These are phyloP conservation scores for Mortierella sp. DNA, from an alignment of 371 early-diverging fungal genomes.

Conservation along the genomic window DNA sequence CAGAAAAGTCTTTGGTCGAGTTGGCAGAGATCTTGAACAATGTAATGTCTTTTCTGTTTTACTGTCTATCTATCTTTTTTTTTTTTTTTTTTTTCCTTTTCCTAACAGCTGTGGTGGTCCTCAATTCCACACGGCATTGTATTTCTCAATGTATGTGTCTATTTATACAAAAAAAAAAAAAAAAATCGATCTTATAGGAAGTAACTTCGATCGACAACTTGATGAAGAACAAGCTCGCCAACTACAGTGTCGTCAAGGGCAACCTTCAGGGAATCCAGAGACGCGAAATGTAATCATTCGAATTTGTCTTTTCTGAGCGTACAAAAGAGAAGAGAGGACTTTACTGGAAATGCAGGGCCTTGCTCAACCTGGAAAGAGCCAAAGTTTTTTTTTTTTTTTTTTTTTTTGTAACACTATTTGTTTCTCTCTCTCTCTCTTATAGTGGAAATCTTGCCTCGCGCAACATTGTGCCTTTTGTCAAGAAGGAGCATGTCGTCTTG, in stretches of 20 bases:
- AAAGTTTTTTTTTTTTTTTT: not conserved
- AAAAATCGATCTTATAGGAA: conserved; percentile 63
- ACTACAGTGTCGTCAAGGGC: conserved; percentile 85
- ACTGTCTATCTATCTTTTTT: not conserved
- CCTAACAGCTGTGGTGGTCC: not conserved
- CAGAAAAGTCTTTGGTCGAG: conserved; percentile 91
- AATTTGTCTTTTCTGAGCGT: not conserved
- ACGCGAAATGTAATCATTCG: conserved; percentile 74
- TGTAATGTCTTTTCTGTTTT: conserved; percentile 6
- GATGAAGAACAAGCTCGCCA: conserved; percentile 88
- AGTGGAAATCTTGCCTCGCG: conserved; percentile 94
- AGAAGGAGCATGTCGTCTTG: conserved; percentile 88
- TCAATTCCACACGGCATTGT: not conserved
- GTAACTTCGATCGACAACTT: conserved; percentile 84
- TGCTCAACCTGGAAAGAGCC: not conserved
- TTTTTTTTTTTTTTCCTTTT: not conserved
- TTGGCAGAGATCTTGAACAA: conserved; percentile 74
- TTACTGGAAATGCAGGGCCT: too few species aligned
- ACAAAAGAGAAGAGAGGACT: too few species aligned
- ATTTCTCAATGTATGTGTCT: not conserved
- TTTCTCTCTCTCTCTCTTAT: not conserved
- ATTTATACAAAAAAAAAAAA: not conserved
- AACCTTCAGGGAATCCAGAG: conserved; percentile 82
- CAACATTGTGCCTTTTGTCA: conserved; percentile 87
- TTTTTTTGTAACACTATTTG: not conserved